Base-by-base conservation (phyloP, 495 filamentous ascomycete species). In the Cetradonia linearis region DNA sequence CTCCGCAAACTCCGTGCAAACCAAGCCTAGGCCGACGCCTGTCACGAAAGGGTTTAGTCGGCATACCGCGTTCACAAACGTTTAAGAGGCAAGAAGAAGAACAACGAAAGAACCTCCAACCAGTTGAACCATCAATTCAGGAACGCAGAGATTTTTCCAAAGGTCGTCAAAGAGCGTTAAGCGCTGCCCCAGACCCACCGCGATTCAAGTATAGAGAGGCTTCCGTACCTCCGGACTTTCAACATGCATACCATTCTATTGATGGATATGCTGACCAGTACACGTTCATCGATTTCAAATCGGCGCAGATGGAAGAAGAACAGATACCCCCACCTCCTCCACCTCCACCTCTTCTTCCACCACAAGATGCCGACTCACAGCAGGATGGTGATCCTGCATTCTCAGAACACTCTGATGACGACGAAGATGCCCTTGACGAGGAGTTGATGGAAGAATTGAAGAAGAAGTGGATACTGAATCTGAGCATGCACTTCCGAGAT, bases 401-500 rank as follows among this genome's bases (percentile, higher is more conserved):
- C 20, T 64, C 67, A 25, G 64, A 69, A 56, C 48, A 18, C 10
- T 70, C 66, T 11, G 62, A 63, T 16, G 61, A 58, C 9, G 77
- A 54, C 31, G 50, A 46, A 20, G 42, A 76, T 6, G 73, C 75
- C 46, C 75, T 80, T 60, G 80, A 82, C 34, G 77, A 80, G 59
- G 77, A 81, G 62, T 76, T 95, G 59, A 84, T 83, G 59, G 81
- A 86, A 62, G 93, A 97, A 72, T 77, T 96, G 63, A 91, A 96
- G 65, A 78, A 78, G 60, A 84, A 83, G 70, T 98, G 93, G 93
- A 96, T 97, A 60, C 77, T 98, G 62, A 98, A 98, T 67, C 78
- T 98, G 59, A 96, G 91, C 73, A 97, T 98, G 93, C 90, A 95
- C 74, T 97, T 96, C 69, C 86, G 92, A 55, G 93, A 98, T 72